Conservation (phyloP, 2,329 filamentous ascomycete species). For the Colletotrichum camelliae region DNA sequence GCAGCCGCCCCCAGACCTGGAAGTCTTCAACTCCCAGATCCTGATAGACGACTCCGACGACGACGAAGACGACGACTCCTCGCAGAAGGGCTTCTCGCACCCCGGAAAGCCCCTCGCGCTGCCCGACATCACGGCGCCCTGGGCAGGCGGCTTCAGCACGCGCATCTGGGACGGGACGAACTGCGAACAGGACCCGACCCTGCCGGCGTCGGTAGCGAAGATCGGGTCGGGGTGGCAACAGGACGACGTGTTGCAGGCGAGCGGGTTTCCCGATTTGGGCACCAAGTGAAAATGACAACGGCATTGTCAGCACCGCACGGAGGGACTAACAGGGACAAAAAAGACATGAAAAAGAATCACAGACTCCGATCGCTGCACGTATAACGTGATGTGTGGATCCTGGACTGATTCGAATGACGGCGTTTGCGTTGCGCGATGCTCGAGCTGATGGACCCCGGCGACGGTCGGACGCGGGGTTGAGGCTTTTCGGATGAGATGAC, state of each 20-base stretch:
- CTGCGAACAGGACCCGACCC: constrained; percentile 9
- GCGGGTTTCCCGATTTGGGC: not conserved
- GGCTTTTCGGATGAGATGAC: not conserved
- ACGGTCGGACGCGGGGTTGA: not conserved
- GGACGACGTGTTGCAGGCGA: not conserved
- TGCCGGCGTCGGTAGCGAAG: constrained; percentile 7
- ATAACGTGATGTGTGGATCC: not conserved
- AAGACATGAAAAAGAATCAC: not conserved
- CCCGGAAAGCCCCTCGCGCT: not conserved
- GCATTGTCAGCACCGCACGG: not conserved
- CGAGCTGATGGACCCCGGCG: not conserved
- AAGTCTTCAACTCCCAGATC: not conserved
- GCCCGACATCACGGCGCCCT: constrained; percentile 2
- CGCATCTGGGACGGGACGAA: constrained; percentile 19
- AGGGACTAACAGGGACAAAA: not conserved
- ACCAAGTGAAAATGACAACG: not conserved
- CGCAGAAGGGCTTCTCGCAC: not conserved
- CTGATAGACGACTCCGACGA: not conserved
- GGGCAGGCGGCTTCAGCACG: constrained; percentile 14
- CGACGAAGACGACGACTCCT: not conserved
- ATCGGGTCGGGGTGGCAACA: not conserved
- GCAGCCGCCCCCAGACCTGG: not conserved
- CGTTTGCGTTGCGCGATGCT: not conserved
- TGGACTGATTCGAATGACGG: not conserved
- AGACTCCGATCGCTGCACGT: not conserved